Evolutionary conservation across 768 basidiomycete genomes (phyloP).

Genomic region (Thelephora ganbajun): DNA sequence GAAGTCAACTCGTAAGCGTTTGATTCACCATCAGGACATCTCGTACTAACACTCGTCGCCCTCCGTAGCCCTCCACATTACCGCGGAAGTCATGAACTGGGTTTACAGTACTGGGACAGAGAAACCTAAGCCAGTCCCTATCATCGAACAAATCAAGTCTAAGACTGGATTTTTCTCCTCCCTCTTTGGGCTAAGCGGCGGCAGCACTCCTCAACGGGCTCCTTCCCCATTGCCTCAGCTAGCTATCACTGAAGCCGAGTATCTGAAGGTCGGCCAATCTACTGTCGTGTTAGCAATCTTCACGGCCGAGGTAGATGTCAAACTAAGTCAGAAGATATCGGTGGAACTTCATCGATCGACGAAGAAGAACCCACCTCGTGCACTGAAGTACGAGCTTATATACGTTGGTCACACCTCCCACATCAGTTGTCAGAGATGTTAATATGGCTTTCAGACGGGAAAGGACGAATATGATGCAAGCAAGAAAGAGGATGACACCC

Average conservation of each 20-base stretch:
- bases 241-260: constrained; percentile 15
- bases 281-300: constrained; percentile 51
- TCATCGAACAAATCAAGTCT: constrained; percentile 14
- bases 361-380: constrained; percentile 82
- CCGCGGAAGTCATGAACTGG: constrained; percentile 70
- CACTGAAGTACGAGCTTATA: constrained; percentile 69
- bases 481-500: constrained; percentile 47
- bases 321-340: constrained; percentile 48
- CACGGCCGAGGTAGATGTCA: constrained; percentile 51
- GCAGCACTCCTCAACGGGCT: constrained; percentile 17
- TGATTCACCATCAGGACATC: constrained; percentile 3
- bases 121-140: constrained; percentile 29
- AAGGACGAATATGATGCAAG: constrained; percentile 72
- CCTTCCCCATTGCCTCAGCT: constrained; percentile 23
- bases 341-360: constrained; percentile 78
- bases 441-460: constrained; percentile 40
- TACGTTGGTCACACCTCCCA: constrained; percentile 37
- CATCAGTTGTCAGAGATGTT: not conserved
- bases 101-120: constrained; percentile 56
- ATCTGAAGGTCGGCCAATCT: constrained; percentile 28
- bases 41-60: not conserved
- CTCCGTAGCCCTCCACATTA: constrained; percentile 53
- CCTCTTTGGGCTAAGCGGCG: constrained; percentile 21
- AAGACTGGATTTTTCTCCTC: constrained; percentile 25
- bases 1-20: constrained; percentile 42